Percentiles rank a stretch among this genome's conserved stretches.
phyloP scores from a whole-genome alignment of 441 rosid species.

The Theobroma grandiflorum region DNA sequence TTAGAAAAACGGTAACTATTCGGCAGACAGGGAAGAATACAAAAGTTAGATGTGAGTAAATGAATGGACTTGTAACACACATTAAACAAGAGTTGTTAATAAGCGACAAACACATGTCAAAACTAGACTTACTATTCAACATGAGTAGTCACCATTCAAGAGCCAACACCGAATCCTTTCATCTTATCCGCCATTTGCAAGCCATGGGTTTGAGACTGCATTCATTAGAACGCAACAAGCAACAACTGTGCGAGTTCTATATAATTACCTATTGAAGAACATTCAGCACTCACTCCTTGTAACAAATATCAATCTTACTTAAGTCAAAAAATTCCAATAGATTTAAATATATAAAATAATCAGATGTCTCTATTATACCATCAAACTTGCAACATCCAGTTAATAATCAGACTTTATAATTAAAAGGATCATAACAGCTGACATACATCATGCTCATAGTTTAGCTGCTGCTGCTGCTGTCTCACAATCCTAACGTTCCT shows the following conservation, averaged over 20 bases:
- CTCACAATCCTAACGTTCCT: slow-evolving; percentile 9
- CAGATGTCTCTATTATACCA: not conserved
- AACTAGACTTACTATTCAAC: not conserved
- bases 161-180: no score
- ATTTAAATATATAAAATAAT: not conserved
- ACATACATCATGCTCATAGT: not conserved
- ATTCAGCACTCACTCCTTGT: not conserved
- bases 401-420: not conserved
- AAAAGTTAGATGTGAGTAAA: not conserved
- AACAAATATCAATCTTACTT: not conserved
- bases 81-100: not conserved
- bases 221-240: not conserved
- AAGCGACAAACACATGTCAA: not conserved
- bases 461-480: not conserved
- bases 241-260: not conserved
- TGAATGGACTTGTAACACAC: not conserved
- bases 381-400: not conserved
- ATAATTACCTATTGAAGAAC: no score
- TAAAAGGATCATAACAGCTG: slow-evolving; percentile 12
- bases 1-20: not conserved
- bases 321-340: not conserved
- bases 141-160: no score
- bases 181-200: no score
- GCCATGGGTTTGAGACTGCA: not conserved
- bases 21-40: not conserved